Conservation (phyloP, 352 stramenopile species). For the Phytophthora citrophthora region DNA sequence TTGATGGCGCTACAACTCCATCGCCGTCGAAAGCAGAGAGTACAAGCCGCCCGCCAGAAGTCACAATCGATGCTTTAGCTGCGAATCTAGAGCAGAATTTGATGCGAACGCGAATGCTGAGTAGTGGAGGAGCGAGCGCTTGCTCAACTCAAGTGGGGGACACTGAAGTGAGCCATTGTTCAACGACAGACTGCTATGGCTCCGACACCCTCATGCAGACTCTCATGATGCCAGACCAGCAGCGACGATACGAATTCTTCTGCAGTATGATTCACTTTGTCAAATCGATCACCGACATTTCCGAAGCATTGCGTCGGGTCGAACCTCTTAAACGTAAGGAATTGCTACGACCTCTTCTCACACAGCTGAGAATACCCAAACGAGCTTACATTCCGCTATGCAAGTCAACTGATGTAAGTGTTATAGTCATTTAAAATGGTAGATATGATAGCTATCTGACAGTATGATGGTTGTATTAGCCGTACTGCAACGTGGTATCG, state of each 20-base stretch:
- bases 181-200: conserved; percentile 36
- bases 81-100: conserved; percentile 14
- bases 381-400: conserved; percentile 83
- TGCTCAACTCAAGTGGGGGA: conserved; percentile 31
- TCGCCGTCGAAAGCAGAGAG: conserved; percentile 30
- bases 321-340: conserved; percentile 74
- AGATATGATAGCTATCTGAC: neutral
- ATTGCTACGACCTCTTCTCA: conserved; percentile 51
- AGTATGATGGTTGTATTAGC: conserved; percentile 24
- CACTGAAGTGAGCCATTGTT: conserved; percentile 37
- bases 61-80: conserved; percentile 21
- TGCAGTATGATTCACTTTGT: conserved; percentile 82
- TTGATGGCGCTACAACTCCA: conserved; percentile 11
- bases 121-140: conserved; percentile 27
- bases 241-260: conserved; percentile 80
- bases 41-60: conserved; percentile 15
- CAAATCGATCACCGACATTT: conserved; percentile 84
- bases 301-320: conserved; percentile 68
- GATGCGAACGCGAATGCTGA: conserved; percentile 34
- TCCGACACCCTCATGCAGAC: conserved; percentile 32
- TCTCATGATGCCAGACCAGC: conserved; percentile 40
- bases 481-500: conserved; percentile 66
- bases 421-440: neutral
- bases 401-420: conserved; percentile 76
- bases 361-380: conserved; percentile 55